Base-by-base conservation (phyloP, 1,284 basidiomycete species). In the Cryptococcus hybrid region DNA sequence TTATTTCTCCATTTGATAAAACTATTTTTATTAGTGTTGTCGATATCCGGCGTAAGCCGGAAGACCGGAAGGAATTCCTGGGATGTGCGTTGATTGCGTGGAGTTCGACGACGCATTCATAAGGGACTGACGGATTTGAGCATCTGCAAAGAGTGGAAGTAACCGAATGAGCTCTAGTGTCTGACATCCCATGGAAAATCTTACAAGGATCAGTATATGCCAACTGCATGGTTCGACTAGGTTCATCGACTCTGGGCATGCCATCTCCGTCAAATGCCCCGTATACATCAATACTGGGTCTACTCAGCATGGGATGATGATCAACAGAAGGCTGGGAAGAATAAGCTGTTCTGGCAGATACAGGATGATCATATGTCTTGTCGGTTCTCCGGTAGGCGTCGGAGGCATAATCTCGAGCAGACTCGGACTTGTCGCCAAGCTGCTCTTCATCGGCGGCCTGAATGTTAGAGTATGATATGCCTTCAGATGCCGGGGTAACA, bases 241-340 rank as follows among this genome's bases (percentile, higher is more conserved):
- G 79, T 18, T 62, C 83, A 80, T 60, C 56, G 3, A 45, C 68
- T 40, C 70, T 62, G 3, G 75, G 63, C 79, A 71, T 64, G 30
- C 85, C 65, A 60, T 74, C 74, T 64, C 63, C 80, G 79, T 70
- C 84, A 88, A 92, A 92, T 15, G 90, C 90, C 50, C 90, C 90
- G 67, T 92, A 92, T 7, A 85, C 85, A 67, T 92, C 90, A 76
- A 92, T 84, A 63, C 88, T 89, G 4, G 84, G 85, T 48, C 90
- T 81, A 4, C 57, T 59, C 48, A 38, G 34, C 18, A 18, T 18
- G n/a, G 36, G 48, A n/a, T 36, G 65, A 54, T 47, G 48, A 18
- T 11, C 35, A n/a, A 15, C 7, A 35, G 46, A 15, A 7, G 46
- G 46, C 18, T 47, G 46, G 12, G 15, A 6, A 24, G 18, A 47